These are phyloP conservation scores for Cucumis hystrix DNA, from an alignment of 306 rosid genomes.

Conservation along the genomic window DNA sequence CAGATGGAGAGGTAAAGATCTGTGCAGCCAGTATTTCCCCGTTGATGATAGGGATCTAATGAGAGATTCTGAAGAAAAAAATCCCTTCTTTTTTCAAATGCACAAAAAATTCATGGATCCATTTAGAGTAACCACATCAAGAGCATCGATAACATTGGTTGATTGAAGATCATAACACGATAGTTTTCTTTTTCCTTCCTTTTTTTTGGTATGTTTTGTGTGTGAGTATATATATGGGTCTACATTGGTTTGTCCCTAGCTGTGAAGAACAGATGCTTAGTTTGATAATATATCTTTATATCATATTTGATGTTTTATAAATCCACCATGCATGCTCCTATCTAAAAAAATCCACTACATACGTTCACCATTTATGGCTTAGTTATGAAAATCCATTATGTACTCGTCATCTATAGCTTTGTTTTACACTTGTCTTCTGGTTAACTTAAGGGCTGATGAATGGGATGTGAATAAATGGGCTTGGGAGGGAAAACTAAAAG, in stretches of 20 bases:
- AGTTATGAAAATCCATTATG: neutral
- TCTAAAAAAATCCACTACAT: neutral
- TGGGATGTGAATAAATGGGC: slow-evolving; percentile 99
- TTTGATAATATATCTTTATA: neutral
- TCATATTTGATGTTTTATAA: neutral
- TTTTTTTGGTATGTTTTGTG: neutral
- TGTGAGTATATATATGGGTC: neutral
- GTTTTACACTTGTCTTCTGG: neutral
- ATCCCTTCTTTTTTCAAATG: too few relatives aligned
- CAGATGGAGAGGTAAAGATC: too few relatives aligned
- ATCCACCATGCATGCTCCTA: neutral
- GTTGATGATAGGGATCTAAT: too few relatives aligned
- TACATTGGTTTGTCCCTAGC: neutral
- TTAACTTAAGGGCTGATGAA: slow-evolving; percentile 81
- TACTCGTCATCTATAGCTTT: neutral
- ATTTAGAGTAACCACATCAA: too few relatives aligned
- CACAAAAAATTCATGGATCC: too few relatives aligned
- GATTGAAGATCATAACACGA: neutral
- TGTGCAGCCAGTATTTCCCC: too few relatives aligned
- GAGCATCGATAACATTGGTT: too few relatives aligned
- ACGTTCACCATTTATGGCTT: neutral
- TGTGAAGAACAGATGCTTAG: neutral
- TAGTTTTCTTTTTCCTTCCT: neutral
- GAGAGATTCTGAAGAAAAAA: too few relatives aligned
- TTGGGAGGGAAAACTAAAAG: slow-evolving; percentile 87